phyloP scores from a whole-genome alignment of 495 filamentous ascomycete genomes.

The Trichoderma erinaceum region DNA sequence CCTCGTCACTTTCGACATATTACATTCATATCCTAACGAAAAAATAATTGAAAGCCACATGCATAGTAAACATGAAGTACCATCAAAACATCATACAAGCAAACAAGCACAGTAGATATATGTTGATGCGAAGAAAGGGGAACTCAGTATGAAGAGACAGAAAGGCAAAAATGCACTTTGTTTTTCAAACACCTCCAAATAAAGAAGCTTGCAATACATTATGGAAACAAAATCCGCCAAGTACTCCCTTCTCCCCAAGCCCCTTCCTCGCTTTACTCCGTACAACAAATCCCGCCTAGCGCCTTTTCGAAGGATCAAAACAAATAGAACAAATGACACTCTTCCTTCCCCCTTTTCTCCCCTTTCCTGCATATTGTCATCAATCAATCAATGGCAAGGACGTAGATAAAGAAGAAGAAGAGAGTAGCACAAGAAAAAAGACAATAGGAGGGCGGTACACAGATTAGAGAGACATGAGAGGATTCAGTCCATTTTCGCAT shows the following conservation, averaged over 20 bases:
- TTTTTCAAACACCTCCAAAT: background rate
- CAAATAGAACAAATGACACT: background rate
- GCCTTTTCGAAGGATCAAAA: background rate
- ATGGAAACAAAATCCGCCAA: no score
- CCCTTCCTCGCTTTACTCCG: no score
- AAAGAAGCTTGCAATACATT: background rate
- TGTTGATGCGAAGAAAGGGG: background rate
- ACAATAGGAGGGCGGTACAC: background rate
- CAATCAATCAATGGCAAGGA: background rate
- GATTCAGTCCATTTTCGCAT: background rate
- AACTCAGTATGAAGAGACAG: no score
- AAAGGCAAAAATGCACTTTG: no score
- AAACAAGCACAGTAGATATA: no score
- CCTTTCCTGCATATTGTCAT: background rate
- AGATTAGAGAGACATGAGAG: background rate
- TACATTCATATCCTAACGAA: background rate
- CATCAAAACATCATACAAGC: no score
- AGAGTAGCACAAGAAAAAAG: background rate
- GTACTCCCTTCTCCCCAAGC: no score
- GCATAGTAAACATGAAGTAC: background rate
- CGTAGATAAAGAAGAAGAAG: background rate
- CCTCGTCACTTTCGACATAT: background rate
- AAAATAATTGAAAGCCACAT: background rate
- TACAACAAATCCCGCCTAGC: background rate
- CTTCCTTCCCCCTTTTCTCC: background rate